Percentiles rank a stretch among this genome's conserved stretches.
Evolutionary conservation across 2,329 filamentous ascomycete genomes (phyloP).

Genomic region (Talaromyces sp.): DNA sequence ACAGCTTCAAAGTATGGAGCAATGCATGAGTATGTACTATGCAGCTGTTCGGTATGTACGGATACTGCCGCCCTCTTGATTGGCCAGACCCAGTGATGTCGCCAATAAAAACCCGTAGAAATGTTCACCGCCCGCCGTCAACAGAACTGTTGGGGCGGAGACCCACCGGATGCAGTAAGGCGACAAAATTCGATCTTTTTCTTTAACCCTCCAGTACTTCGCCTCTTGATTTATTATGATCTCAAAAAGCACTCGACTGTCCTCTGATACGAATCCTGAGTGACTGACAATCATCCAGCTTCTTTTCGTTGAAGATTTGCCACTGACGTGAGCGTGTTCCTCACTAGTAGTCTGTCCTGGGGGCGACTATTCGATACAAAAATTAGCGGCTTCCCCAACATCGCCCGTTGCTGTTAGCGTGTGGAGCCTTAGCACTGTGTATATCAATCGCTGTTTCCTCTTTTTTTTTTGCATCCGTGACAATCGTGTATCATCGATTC

Average conservation of each 20-base stretch:
- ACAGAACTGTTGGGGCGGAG: slow-evolving; percentile 4
- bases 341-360: too few species aligned
- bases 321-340: neutral
- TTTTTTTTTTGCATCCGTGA: neutral
- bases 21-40: too few species aligned
- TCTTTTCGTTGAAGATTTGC: neutral
- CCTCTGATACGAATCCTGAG: too few species aligned
- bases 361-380: too few species aligned
- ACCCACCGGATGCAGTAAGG: slow-evolving; percentile 4
- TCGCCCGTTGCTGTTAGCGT: neutral
- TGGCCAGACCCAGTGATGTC: neutral
- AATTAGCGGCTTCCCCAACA: neutral
- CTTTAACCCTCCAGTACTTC: too few species aligned
- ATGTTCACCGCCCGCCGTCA: neutral
- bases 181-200: neutral
- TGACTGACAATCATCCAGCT: too few species aligned
- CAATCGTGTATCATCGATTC: neutral
- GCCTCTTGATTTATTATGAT: neutral
- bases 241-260: too few species aligned
- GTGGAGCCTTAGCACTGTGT: neutral
- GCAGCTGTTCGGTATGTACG: too few species aligned
- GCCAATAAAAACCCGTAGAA: neutral
- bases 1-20: too few species aligned
- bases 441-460: neutral
- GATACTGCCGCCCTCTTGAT: neutral